Evolutionary conservation across 768 basidiomycete species (phyloP).

Genomic region (Russula abietina): DNA sequence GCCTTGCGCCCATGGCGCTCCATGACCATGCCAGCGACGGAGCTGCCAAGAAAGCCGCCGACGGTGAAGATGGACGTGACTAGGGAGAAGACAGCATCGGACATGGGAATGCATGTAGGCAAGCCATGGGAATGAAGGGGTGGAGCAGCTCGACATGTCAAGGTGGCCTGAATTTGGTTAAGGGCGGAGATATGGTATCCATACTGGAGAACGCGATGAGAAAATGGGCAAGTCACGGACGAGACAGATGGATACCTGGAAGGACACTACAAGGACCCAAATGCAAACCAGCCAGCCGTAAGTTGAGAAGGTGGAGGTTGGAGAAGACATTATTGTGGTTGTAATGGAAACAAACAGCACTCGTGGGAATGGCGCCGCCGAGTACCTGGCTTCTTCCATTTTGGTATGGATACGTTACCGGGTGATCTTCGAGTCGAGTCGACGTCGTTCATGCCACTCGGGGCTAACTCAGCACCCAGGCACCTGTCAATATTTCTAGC

Average conservation of each 20-base stretch:
- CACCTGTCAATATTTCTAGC: not conserved
- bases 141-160: slow-evolving; percentile 55
- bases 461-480: not conserved
- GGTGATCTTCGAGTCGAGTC: no score
- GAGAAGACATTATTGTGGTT: not conserved
- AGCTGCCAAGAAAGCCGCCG: slow-evolving; percentile 79
- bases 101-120: slow-evolving; percentile 77
- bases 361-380: not conserved
- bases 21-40: slow-evolving; percentile 60
- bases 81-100: slow-evolving; percentile 66
- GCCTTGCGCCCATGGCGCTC: slow-evolving; percentile 67
- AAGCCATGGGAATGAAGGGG: slow-evolving; percentile 35
- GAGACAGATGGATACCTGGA: slow-evolving; percentile 35
- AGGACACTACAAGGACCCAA: slow-evolving; percentile 64
- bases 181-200: slow-evolving; percentile 92
- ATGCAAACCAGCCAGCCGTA: slow-evolving; percentile 60
- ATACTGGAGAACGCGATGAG: slow-evolving; percentile 42
- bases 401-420: no score
- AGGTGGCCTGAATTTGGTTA: slow-evolving; percentile 77
- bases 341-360: not conserved
- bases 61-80: slow-evolving; percentile 83
- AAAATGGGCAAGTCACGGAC: not conserved
- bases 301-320: slow-evolving; percentile 49
- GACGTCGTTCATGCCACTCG: not conserved
- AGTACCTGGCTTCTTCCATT: not conserved